These are phyloP conservation scores for Juglanconis oblonga DNA, from an alignment of 2,329 filamentous ascomycete genomes.

Conservation along the genomic window DNA sequence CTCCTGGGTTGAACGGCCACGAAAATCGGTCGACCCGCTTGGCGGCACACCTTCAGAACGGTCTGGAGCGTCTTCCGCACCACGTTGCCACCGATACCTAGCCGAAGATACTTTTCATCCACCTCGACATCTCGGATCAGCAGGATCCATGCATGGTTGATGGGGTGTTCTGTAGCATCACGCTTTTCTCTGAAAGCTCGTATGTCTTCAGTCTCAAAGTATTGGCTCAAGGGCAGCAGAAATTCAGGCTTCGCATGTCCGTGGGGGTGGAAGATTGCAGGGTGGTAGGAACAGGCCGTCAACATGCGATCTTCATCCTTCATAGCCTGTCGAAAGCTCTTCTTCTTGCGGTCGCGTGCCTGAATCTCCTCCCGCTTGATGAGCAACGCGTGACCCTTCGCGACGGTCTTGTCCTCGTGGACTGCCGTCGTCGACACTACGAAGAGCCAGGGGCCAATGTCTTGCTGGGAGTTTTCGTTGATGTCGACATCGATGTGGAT, in stretches of 20 bases:
- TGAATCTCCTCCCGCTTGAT: conserved; percentile 1
- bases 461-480: neutral
- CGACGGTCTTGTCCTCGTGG: neutral
- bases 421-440: neutral
- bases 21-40: neutral
- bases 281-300: neutral
- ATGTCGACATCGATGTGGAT: neutral
- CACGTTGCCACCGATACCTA: conserved; percentile 3
- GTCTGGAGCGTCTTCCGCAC: neutral
- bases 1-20: neutral
- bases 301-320: neutral
- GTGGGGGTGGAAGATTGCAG: neutral
- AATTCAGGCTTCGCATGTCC: neutral
- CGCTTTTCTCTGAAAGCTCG: neutral
- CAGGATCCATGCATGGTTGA: conserved; percentile 1
- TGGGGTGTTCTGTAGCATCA: neutral
- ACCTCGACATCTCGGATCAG: neutral
- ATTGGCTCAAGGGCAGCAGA: neutral
- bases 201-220: neutral
- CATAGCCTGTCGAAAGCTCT: neutral
- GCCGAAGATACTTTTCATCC: neutral
- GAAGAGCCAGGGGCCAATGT: neutral
- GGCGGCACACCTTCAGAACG: neutral
- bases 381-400: neutral
- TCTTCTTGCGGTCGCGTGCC: neutral